These are phyloP conservation scores for Lentinula sp. DNA, from an alignment of 768 basidiomycete genomes.

Conservation along the genomic window DNA sequence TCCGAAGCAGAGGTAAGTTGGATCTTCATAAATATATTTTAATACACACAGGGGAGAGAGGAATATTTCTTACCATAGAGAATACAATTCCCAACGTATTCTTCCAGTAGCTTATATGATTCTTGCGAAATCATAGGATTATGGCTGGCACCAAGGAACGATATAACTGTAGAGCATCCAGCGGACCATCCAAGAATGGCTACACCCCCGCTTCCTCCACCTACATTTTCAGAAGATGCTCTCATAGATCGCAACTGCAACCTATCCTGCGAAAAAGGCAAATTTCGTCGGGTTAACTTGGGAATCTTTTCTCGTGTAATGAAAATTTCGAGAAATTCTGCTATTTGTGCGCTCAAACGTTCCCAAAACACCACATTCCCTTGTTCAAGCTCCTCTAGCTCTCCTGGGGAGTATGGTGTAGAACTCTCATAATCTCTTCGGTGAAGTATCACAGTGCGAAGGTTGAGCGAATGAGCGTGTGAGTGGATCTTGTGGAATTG, in stretches of 20 bases:
- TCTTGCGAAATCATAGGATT: conserved; percentile 5
- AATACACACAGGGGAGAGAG: neutral
- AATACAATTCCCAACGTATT: conserved; percentile 10
- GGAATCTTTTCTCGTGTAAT: conserved; percentile 13
- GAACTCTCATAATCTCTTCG: conserved; percentile 18
- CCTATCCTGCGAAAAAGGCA: neutral
- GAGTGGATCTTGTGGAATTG: conserved; percentile 8
- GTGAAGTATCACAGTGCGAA: conserved; percentile 16
- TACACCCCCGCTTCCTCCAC: conserved; percentile 11
- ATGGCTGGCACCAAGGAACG: neutral
- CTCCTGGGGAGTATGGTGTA: conserved; percentile 14
- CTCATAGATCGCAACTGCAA: neutral
- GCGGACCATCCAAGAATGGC: conserved; percentile 17
- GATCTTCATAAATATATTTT: conserved; percentile 4
- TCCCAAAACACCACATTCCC: conserved; percentile 12
- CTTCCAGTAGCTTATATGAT: neutral
- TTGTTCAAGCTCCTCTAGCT: conserved; percentile 11
- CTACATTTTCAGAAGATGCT: neutral
- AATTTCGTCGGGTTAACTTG: neutral
- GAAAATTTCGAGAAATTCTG: conserved; percentile 13
- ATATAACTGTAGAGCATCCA: conserved; percentile 9
- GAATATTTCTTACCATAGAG: conserved; percentile 11
- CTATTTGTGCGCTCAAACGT: conserved; percentile 12
- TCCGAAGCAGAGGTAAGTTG: conserved; percentile 9
- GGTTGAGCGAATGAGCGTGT: conserved; percentile 8